Evolutionary conservation across 2,329 filamentous ascomycete genomes (phyloP).

Genomic region (Pleomassaria siparia): DNA sequence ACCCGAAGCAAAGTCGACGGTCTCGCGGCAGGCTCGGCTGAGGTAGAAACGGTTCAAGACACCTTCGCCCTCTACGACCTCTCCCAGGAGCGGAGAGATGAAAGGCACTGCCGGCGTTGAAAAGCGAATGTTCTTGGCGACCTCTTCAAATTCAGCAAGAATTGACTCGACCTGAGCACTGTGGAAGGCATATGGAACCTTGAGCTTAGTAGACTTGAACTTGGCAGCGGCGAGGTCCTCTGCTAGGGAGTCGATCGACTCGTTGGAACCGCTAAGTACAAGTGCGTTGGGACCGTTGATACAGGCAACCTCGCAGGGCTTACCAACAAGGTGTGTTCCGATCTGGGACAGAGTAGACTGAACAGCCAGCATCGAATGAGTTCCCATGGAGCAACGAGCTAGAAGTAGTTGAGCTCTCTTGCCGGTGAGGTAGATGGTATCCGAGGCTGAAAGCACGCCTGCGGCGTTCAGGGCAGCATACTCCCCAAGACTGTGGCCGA

Average conservation of each 20-base stretch:
- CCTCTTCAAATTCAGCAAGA: conserved; percentile 43
- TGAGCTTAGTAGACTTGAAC: conserved; percentile 14
- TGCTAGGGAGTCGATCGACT: conserved; percentile 10
- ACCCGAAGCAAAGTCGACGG: conserved; percentile 43
- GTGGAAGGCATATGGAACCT: conserved; percentile 25
- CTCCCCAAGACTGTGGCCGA: conserved; percentile 42
- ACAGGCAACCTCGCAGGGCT: conserved; percentile 22
- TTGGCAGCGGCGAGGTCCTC: conserved; percentile 7
- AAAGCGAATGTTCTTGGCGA: conserved; percentile 30
- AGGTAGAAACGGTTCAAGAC: conserved; percentile 46
- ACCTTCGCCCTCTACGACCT: conserved; percentile 43
- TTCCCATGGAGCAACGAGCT: conserved; percentile 22
- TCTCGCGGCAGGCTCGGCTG: conserved; percentile 12
- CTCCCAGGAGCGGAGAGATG: conserved; percentile 49
- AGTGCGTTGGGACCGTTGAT: conserved; percentile 27
- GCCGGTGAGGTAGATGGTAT: conserved; percentile 41
- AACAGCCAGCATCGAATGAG: conserved; percentile 38
- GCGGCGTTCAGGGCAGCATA: conserved; percentile 42
- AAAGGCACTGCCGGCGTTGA: conserved; percentile 34
- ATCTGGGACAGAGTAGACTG: conserved; percentile 9
- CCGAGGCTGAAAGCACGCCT: conserved; percentile 36
- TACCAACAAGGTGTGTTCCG: background rate
- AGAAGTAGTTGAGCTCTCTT: conserved; percentile 32
- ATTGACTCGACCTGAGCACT: conserved; percentile 45
- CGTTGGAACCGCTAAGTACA: conserved; percentile 26